phyloP scores from a whole-genome alignment of 768 basidiomycete genomes.

The Suillus luteus region DNA sequence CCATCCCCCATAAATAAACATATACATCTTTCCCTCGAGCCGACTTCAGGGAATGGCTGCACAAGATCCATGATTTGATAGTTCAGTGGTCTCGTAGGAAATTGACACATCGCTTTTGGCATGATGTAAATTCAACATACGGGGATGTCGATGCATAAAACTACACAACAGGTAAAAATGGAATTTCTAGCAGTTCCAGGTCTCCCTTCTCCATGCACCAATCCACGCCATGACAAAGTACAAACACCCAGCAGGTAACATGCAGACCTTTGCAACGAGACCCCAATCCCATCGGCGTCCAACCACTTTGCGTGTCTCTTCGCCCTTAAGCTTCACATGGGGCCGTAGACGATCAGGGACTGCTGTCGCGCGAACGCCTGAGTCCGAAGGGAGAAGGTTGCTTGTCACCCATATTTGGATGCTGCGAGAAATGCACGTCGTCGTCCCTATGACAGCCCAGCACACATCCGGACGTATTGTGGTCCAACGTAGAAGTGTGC shows the following conservation, averaged over 20 bases:
- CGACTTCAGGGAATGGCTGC: background rate
- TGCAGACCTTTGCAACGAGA: constrained; percentile 67
- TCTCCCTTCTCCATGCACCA: constrained; percentile 44
- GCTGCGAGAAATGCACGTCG: constrained; percentile 79
- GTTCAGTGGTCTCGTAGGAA: background rate
- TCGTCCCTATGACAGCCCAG: constrained; percentile 90
- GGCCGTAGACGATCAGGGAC: constrained; percentile 26
- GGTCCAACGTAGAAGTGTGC: constrained; percentile 40
- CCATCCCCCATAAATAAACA: background rate
- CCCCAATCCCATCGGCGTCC: constrained; percentile 82
- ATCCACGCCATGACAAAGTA: constrained; percentile 85
- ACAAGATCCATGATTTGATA: background rate
- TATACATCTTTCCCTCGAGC: background rate
- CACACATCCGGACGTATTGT: constrained; percentile 75
- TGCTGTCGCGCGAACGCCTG: constrained; percentile 13
- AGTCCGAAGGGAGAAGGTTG: constrained; percentile 54
- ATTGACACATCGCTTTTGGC: background rate
- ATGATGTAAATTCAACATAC: background rate
- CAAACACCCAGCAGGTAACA: constrained; percentile 69
- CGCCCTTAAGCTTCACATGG: constrained; percentile 23
- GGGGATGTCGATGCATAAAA: background rate
- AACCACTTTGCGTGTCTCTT: constrained; percentile 32
- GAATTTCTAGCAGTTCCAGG: constrained; percentile 22
- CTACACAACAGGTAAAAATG: background rate
- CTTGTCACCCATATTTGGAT: constrained; percentile 96